Percentiles rank a stretch among this genome's conserved stretches.
phyloP scores from a whole-genome alignment of 2,329 filamentous ascomycete species.

The Westerdykella ornata region DNA sequence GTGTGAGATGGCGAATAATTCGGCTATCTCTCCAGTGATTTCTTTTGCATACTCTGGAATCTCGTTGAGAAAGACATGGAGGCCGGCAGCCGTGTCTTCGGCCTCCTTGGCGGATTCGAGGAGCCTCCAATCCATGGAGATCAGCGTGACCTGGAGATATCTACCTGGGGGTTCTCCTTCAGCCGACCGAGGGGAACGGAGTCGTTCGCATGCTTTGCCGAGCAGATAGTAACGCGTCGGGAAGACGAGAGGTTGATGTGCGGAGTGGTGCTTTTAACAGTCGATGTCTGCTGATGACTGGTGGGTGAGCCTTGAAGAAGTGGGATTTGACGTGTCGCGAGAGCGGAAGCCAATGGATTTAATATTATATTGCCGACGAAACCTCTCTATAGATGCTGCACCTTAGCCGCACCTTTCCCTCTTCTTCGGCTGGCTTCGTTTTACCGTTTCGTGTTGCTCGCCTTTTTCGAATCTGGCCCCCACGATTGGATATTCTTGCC shows the following conservation, averaged over 20 bases:
- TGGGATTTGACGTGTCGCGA: constrained; percentile 32
- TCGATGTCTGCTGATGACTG: constrained; percentile 19
- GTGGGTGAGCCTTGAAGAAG: constrained; percentile 19
- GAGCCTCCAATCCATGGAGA: constrained; percentile 34
- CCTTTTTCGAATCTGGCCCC: constrained; percentile 21
- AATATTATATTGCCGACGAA: constrained; percentile 24
- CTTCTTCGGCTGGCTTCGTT: constrained; percentile 18
- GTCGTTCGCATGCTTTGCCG: constrained; percentile 12
- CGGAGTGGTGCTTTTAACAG: neutral
- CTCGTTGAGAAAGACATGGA: constrained; percentile 46
- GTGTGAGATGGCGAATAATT: constrained; percentile 50
- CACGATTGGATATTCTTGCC: constrained; percentile 11
- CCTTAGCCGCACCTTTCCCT: constrained; percentile 25
- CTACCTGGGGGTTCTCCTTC: too few species aligned
- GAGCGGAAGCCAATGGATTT: constrained; percentile 30
- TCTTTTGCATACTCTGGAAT: constrained; percentile 48
- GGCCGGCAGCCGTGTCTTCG: constrained; percentile 48
- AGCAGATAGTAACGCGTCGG: constrained; percentile 7
- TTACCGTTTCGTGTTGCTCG: neutral
- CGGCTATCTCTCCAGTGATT: constrained; percentile 49
- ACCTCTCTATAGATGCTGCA: constrained; percentile 27
- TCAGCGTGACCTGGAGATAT: constrained; percentile 20
- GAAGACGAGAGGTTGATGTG: constrained; percentile 13
- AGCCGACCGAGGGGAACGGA: constrained; percentile 13
- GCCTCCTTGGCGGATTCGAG: constrained; percentile 42